Base-by-base conservation (phyloP, 495 filamentous ascomycete species). In the Lasiosphaeria miniovina region DNA sequence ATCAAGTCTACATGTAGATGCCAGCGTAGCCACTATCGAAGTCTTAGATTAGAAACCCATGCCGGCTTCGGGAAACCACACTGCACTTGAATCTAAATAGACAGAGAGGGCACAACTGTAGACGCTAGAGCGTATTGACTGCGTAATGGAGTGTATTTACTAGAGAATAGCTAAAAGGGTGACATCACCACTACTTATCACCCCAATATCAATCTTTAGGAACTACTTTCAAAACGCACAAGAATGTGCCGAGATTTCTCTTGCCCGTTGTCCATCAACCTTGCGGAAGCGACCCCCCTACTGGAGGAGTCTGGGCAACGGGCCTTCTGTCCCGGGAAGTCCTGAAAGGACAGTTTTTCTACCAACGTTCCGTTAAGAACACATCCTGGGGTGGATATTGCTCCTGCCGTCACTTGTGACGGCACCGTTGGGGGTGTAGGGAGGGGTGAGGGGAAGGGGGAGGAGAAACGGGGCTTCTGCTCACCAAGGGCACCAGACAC, bases 261-360 rank as follows among this genome's bases (percentile, higher is more conserved):
- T 86, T 87, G 86, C 87, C 83, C 77, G 73, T 75, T 77, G 81
- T 74, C 81, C 87, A 88, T 73, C 58, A 73, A 72, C 76, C 75
- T 71, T 69, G 71, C 71, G 73, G 76, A 71, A 62, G 71, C 63
- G 71, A 68, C 74, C 63, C 74, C 63, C 61, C 5, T 59, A 34
- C 53, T 57, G 61, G 46, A 54, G 65, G 68, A 69, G 71, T 70
- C 75, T 70, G 80, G 77, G 78, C 84, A 72, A 74, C 77, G 70
- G 82, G 87, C 86, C 86, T 88, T 89, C 84, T 81, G 67, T 71
- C 80, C 83, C 86, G 80, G 75, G 52, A 53, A 71, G 67, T 66
- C 65, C 68, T 57, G 65, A 65, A 62, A 64, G 69, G 60, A 72
- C 68, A 64, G 54, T 60, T 67, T 56, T 77, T 93, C 82, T 93